Base-by-base conservation (phyloP, 1,284 basidiomycete genomes). In the Boletus sp. region DNA sequence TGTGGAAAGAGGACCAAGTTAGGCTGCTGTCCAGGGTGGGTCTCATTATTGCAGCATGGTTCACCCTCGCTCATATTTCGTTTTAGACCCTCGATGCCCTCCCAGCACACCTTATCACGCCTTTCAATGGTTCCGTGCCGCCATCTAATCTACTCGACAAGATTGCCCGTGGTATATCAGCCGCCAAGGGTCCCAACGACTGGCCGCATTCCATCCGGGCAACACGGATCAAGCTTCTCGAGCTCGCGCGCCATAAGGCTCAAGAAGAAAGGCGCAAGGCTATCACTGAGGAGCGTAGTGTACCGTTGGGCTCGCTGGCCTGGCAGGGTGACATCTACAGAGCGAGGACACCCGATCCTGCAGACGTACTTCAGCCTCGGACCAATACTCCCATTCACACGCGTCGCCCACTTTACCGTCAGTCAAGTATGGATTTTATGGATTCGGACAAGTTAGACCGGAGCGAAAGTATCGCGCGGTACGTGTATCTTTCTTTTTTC, bases 351-450 rank as follows among this genome's bases (percentile, higher is more conserved):
- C 62, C 65, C 25, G 62, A 67, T 38, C 52, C 50, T 34, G 57
- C 62, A 34, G 71, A 71, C 43, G 69, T 72, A 29, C 62, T 70
- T 13, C 70, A 72, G 53, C 60, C 64, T 42, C 72, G 71, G 6
- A 74, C 72, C 32, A 75, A 75, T 57, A 69, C 69, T 26, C 68
- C 64, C 17, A 46, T 40, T 38, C 62, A 58, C 27, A 30, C 41
- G 17, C 63, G 64, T 29, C 76, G 81, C 16, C 82, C 82, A 10
- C 69, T 88, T 26, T 86, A 87, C 65, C 74, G 84, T 51, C 86
- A 88, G 69, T 88, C 84, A 30, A 88, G 85, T 65, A 90, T 89
- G 88, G 88, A 91, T 60, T 89, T 88, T 58, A 77, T 90, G 66
- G 77, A 77, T 54, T 55, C 65, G 17, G 62, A 65, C 33, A 69